Evolutionary conservation across 768 basidiomycete genomes (phyloP), one percentile per base, ranked within the genome.

Genomic region (Mycena haematopus): DNA sequence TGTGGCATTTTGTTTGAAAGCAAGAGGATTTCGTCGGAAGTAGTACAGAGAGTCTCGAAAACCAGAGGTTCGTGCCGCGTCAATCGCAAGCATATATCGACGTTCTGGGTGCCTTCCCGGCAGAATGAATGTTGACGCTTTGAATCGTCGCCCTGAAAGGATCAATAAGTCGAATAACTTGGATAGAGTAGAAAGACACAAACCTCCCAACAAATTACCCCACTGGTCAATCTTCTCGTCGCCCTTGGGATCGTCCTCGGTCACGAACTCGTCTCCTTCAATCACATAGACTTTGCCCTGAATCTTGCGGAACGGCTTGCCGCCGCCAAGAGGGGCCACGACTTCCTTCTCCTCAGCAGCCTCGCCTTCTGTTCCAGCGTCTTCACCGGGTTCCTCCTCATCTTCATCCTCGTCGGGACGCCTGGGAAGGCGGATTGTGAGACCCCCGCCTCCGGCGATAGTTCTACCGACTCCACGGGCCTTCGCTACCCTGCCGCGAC

Each of bases 21-120:
- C 91, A 29, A 94, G 86, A 0, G 87, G 86, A 66, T 96, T 97
- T 7, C 95, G 86, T 3, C 97, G 90, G 77, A 98, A 96, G 76
- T 98, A 98, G 76, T 98, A 97, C n/a, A 99, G 79, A 10, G 97
- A 98, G 75, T 99, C 97, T 51, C 95, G 86, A 77, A 95, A 98
- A 5, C 97, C 97, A 21, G 94, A 96, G 10, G 93, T 93, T 27
- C 96, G 88, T 0, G 97, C 97, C 3, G 95, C 96, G 71, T 99
- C 97, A 61, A 99, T 99, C 22, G 96, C 95, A 44, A 99, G 91
- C 86, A 97, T 92, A 77, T 97, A 99, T 63, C 86, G 82, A 47
- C 90, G 84, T 27, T 92, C 84, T 10, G 94, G 89, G 70, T 98
- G 89, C 22, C 96, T 86, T 58, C 86, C 87, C 0, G 93, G 91